Conservation (phyloP, 768 basidiomycete genomes). For the Termitomyces sp. region DNA sequence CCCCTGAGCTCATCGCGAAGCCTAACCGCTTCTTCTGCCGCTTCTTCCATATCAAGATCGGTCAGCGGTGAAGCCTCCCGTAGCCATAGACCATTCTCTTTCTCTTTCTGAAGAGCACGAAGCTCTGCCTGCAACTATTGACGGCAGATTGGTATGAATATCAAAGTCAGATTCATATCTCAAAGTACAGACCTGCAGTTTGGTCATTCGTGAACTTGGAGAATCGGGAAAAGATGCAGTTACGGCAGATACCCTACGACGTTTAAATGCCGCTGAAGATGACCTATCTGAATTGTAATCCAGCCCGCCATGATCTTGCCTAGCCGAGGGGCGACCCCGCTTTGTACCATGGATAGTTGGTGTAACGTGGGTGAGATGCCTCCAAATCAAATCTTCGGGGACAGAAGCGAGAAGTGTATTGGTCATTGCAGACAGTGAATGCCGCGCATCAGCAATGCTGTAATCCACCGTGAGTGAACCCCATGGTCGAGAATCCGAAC, state of each 20-base stretch:
- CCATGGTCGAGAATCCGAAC: neutral
- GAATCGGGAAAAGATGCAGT: constrained; percentile 6
- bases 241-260: constrained; percentile 14
- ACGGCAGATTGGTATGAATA: neutral
- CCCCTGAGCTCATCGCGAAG: constrained; percentile 20
- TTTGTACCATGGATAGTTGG: constrained; percentile 18
- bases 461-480: neutral
- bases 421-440: constrained; percentile 20
- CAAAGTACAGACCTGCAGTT: constrained; percentile 30
- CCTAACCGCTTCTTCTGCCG: constrained; percentile 18
- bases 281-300: constrained; percentile 1
- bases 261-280: constrained; percentile 15
- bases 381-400: constrained; percentile 33
- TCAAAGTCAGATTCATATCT: neutral
- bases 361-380: constrained; percentile 25
- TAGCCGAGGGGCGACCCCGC: constrained; percentile 13
- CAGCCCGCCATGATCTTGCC: neutral
- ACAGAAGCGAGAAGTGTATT: constrained; percentile 19
- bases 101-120: constrained; percentile 15
- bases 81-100: constrained; percentile 16
- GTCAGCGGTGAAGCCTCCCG: constrained; percentile 25
- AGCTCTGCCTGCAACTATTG: constrained; percentile 25
- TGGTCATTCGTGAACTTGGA: constrained; percentile 26
- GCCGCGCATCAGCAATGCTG: constrained; percentile 29
- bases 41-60: constrained; percentile 25